Percentiles rank a stretch among this genome's conserved stretches.
These are phyloP conservation scores for Lactarius sanguifluus DNA, from an alignment of 768 basidiomycete genomes.

Conservation along the genomic window DNA sequence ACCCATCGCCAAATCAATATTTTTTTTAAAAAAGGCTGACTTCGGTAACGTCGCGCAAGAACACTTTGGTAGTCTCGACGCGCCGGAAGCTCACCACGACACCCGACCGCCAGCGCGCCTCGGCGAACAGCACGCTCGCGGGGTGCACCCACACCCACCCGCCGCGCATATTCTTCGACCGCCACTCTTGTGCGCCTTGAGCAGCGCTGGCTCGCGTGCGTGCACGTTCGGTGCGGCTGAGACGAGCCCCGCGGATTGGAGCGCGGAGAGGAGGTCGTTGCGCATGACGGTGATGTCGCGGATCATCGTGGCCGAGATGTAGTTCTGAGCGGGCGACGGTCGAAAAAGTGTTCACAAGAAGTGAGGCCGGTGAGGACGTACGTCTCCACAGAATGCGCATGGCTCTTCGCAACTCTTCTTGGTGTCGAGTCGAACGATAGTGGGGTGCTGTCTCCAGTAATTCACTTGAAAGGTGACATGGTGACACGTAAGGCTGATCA, in stretches of 20 bases:
- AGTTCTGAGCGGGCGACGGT: conserved; percentile 54
- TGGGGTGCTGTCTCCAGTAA: too few relatives aligned
- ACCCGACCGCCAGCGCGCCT: conserved; percentile 69
- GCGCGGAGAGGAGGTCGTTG: conserved; percentile 70
- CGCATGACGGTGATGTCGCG: conserved; percentile 79
- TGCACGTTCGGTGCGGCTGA: conserved; percentile 59
- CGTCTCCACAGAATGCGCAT: too few relatives aligned
- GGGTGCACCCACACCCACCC: conserved; percentile 82
- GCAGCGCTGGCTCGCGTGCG: conserved; percentile 63
- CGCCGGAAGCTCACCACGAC: conserved; percentile 86
- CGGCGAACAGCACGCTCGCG: conserved; percentile 72
- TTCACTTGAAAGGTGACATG: too few relatives aligned
- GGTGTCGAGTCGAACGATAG: too few relatives aligned
- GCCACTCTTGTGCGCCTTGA: conserved; percentile 88
- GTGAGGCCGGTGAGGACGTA: too few relatives aligned
- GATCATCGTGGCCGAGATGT: conserved; percentile 70
- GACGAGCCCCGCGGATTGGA: conserved; percentile 70
- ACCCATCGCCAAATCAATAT: not conserved
- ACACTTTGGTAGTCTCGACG: conserved; percentile 78
- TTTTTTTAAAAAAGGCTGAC: conserved; percentile 42
- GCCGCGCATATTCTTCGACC: conserved; percentile 65
- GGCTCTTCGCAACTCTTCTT: too few relatives aligned
- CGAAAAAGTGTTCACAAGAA: not conserved
- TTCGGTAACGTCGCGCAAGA: conserved; percentile 85
- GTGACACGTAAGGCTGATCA: too few relatives aligned